Percentiles rank a stretch among this genome's conserved stretches.
Conservation (phyloP, 495 filamentous ascomycete species). For the Chaetomium fimeti region DNA sequence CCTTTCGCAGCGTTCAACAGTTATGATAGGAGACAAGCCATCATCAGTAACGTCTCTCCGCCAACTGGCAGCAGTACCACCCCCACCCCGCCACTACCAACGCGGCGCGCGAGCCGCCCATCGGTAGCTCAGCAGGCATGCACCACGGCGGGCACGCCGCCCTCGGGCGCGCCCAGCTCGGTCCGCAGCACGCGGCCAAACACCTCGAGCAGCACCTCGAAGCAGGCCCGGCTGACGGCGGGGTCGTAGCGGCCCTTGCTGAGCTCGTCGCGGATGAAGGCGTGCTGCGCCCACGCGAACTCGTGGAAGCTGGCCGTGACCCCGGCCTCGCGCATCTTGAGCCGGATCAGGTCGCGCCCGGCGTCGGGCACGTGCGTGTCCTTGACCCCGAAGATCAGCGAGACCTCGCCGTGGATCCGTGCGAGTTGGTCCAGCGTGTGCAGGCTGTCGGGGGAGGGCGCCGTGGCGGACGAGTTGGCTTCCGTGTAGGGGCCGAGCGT, state of each 20-base stretch:
- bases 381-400: slow-evolving; percentile 88
- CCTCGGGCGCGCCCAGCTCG: slow-evolving; percentile 63
- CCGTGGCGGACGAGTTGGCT: slow-evolving; percentile 35
- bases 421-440: slow-evolving; percentile 48
- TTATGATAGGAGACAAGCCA: too few species aligned
- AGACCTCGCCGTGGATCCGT: slow-evolving; percentile 75
- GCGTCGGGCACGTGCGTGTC: slow-evolving; percentile 87
- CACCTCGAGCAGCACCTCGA: slow-evolving; percentile 84
- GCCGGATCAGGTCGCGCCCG: slow-evolving; percentile 82
- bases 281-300: slow-evolving; percentile 87
- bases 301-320: slow-evolving; percentile 83
- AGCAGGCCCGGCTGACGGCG: slow-evolving; percentile 81
- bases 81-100: too few species aligned
- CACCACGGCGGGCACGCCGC: slow-evolving; percentile 29
- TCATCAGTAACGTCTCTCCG: too few species aligned
- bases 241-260: slow-evolving; percentile 93
- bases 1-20: too few species aligned
- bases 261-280: slow-evolving; percentile 93
- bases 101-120: too few species aligned
- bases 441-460: slow-evolving; percentile 33
- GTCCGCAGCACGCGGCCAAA: slow-evolving; percentile 76
- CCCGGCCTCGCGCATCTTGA: slow-evolving; percentile 73
- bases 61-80: too few species aligned
- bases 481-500: slow-evolving; percentile 59
- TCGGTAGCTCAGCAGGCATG: slow-evolving; percentile 28